Base-by-base conservation (phyloP, 2,329 filamentous ascomycete species). In the Daldinia sp. region DNA sequence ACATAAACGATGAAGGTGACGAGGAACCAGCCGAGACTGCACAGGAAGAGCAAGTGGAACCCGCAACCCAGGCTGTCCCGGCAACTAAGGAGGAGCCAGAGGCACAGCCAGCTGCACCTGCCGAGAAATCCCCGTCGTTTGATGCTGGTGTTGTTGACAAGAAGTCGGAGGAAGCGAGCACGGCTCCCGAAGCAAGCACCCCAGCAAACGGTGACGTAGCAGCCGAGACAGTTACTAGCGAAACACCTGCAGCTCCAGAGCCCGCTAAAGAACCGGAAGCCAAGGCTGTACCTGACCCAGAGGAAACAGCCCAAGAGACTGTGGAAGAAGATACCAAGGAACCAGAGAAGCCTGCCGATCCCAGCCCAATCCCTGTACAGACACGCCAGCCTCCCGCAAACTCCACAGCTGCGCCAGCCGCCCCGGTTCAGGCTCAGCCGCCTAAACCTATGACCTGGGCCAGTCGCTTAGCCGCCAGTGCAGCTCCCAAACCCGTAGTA, bases 1-100 rank as follows among this genome's bases (percentile, higher is more conserved):
- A 96, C 80, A 89, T 99, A 69, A 88, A 90, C 68, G 92, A 95
- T 65, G 91, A 94, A 72, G 85, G 85, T 39, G 93, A 97, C 64
- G 92, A 92, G 62, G 88, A 90, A 64, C 80, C 87, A 71, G 79
- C 82, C 47, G 83, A 87, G 48, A 69, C 69, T 55, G 57, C 71
- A 25, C 58, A 69, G 32, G 69, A 70, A 8, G 73, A 72, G 45
- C 63, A 70, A 51, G 68, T 71, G 23, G 67, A 75, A 21, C 63
- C 70, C 21, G 69, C 75, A 54, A 71, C 74, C 53, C 48, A 68
- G 35, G 60, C 69, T 50, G 67, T 65, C 47, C 66, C 71, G 25
- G 74, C 77, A 53, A 67, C 69, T 3, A 77, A 79, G 61, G 70
- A 76, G 34, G 68, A 73, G 50, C 58, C 74, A n/a, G 73, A 73